Conservation (phyloP, 1,284 basidiomycete species). For the Ceratobasidium sp. region DNA sequence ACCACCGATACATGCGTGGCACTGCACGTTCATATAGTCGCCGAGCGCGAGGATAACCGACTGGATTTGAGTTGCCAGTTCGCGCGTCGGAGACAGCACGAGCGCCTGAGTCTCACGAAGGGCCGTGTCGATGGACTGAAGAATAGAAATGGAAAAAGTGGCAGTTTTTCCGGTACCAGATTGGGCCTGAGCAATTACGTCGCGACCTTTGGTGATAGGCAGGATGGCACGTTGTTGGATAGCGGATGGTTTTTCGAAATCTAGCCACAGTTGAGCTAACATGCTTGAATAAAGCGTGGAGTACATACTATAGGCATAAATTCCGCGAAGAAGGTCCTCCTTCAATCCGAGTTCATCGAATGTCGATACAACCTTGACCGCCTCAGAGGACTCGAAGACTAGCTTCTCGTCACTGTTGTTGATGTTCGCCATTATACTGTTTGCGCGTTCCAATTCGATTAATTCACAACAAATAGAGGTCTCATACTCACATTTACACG, state of each 20-base stretch:
- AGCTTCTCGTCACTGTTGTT: slow-evolving; percentile 70
- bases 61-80: slow-evolving; percentile 97
- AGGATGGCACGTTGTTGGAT: slow-evolving; percentile 98
- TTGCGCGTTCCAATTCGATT: background rate
- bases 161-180: slow-evolving; percentile 99
- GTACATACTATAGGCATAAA: slow-evolving; percentile 96
- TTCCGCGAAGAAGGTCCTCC: slow-evolving; percentile 94
- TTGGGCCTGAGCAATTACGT: slow-evolving; percentile 98
- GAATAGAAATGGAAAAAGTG: slow-evolving; percentile 94
- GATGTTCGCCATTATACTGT: slow-evolving; percentile 52
- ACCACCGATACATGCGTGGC: slow-evolving; percentile 98
- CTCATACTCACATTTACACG: slow-evolving; percentile 45
- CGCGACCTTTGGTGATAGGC: slow-evolving; percentile 93
- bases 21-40: slow-evolving; percentile 99
- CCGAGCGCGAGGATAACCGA: slow-evolving; percentile 97
- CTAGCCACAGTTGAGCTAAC: slow-evolving; percentile 58
- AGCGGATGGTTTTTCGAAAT: slow-evolving; percentile 99
- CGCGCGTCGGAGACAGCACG: slow-evolving; percentile 93
- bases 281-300: slow-evolving; percentile 14
- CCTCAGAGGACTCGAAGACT: slow-evolving; percentile 97
- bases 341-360: slow-evolving; percentile 96
- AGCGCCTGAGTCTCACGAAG: slow-evolving; percentile 97
- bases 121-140: slow-evolving; percentile 95
- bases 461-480: background rate
- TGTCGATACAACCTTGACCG: slow-evolving; percentile 84